A percentile compares a stretch with the other conserved stretches of the same genome.
phyloP scores from a whole-genome alignment of 352 stramenopile species.

The Phytopythium litorale region DNA sequence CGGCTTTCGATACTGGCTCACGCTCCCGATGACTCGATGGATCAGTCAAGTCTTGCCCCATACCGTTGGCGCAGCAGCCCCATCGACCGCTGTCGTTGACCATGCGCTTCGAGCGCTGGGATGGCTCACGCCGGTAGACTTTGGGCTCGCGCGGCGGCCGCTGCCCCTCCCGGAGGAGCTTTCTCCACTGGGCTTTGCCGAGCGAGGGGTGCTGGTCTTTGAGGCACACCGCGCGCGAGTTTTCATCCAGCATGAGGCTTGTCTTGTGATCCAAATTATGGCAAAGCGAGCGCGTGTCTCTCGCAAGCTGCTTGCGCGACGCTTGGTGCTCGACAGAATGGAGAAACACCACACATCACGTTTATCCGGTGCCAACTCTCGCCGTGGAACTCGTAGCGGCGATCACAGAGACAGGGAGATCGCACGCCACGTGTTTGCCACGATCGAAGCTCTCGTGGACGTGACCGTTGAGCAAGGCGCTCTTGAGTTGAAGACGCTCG shows the following conservation, averaged over 20 bases:
- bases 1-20: slow-evolving; percentile 36
- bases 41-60: slow-evolving; percentile 14
- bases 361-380: not conserved
- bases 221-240: slow-evolving; percentile 25
- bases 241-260: slow-evolving; percentile 27
- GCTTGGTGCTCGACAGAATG: slow-evolving; percentile 6
- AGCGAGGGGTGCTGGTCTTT: slow-evolving; percentile 37
- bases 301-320: slow-evolving; percentile 9
- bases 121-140: slow-evolving; percentile 30
- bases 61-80: not conserved
- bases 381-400: not conserved
- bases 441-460: not conserved
- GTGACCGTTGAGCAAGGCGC: not conserved
- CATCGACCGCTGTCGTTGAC: not conserved
- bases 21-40: slow-evolving; percentile 34
- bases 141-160: slow-evolving; percentile 9
- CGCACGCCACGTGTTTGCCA: not conserved
- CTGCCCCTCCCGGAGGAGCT: slow-evolving; percentile 19
- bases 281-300: not conserved
- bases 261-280: slow-evolving; percentile 30
- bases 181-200: slow-evolving; percentile 23
- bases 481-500: not conserved
- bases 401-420: not conserved
- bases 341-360: not conserved
- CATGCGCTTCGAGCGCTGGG: slow-evolving; percentile 9